Evolutionary conservation across 768 basidiomycete genomes (phyloP), one percentile per base, ranked within the genome.

Genomic region (Lentinula sp.): DNA sequence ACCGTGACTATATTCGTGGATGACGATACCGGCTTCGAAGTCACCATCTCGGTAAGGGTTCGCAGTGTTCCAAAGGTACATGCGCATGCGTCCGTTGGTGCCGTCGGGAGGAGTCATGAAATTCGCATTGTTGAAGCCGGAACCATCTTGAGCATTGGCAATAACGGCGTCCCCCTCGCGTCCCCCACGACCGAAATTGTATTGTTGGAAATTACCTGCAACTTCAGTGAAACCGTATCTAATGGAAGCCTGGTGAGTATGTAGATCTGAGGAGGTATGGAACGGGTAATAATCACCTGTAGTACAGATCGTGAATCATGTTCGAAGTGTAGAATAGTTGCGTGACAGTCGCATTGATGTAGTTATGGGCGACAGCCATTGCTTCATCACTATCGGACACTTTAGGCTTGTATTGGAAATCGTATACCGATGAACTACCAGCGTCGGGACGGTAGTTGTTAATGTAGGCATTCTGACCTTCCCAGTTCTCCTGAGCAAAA

Each of bases 161-260:
- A 97, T 93, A 61, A 99, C 92, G 36, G 86, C 94, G 65, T 99
- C 95, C 64, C 84, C 84, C 68, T 93, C 94, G 58, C 74, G 74
- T 20, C 96, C 96, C 32, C 95, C 96, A 43, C 87, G 85, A 0
- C 87, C 95, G 67, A 95, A 96, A 84, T 98, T 98, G 81, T 92
- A 84, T 68, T 95, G 93, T 74, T 99, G 96, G 88, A 98, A 99
- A 81, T 99, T 98, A 13, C 95, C 95, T 1, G 90, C 76, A 8
- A 79, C 79, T 73, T 98, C 95, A 69, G 91, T 90, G 73, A 99
- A 99, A 18, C 96, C 96, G 64, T 94, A 91, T 49, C 88, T 86
- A 41, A 62, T 71, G 63, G 43, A 63, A 66, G 39, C 66, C n/a
- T 52, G 28, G 4, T 28, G 28, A 55, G 33, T 12, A 56, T 12